These are phyloP conservation scores for Exophiala alcalophila DNA, from an alignment of 2,329 filamentous ascomycete species.

Conservation along the genomic window DNA sequence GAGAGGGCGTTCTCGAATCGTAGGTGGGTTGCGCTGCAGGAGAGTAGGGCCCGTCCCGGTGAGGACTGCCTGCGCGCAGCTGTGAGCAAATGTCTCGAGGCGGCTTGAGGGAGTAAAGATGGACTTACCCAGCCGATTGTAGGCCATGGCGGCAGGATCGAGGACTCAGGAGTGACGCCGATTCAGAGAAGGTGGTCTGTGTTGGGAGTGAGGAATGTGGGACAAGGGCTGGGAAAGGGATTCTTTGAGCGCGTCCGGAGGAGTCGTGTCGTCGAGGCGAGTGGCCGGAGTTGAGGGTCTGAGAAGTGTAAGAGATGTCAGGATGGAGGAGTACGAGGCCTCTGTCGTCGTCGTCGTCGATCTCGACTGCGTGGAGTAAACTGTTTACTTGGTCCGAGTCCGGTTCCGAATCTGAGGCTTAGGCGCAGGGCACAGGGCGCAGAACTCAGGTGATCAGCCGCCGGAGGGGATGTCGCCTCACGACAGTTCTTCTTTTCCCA, in stretches of 20 bases:
- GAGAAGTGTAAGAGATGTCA: neutral
- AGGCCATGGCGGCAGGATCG: conserved; percentile 55
- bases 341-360: too few species aligned
- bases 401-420: too few species aligned
- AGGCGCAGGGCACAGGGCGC: too few species aligned
- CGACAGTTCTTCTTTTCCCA: too few species aligned
- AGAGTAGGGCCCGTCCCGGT: conserved; percentile 42
- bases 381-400: conserved; percentile 1
- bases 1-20: conserved; percentile 66
- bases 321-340: neutral
- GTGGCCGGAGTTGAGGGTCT: too few species aligned
- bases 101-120: neutral
- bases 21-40: conserved; percentile 54
- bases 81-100: conserved; percentile 17
- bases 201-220: conserved; percentile 18
- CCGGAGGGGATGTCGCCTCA: too few species aligned
- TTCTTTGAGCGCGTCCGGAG: too few species aligned
- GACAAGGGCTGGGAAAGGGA: too few species aligned
- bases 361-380: conserved; percentile 6
- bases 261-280: too few species aligned
- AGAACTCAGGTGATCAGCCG: too few species aligned
- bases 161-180: conserved; percentile 1
- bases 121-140: conserved; percentile 69
- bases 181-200: conserved; percentile 18
- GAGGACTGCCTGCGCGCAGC: conserved; percentile 30